Evolutionary conservation across 1,284 basidiomycete genomes (phyloP), one percentile per base, ranked within the genome.

Genomic region (Sporisorium reilianum): DNA sequence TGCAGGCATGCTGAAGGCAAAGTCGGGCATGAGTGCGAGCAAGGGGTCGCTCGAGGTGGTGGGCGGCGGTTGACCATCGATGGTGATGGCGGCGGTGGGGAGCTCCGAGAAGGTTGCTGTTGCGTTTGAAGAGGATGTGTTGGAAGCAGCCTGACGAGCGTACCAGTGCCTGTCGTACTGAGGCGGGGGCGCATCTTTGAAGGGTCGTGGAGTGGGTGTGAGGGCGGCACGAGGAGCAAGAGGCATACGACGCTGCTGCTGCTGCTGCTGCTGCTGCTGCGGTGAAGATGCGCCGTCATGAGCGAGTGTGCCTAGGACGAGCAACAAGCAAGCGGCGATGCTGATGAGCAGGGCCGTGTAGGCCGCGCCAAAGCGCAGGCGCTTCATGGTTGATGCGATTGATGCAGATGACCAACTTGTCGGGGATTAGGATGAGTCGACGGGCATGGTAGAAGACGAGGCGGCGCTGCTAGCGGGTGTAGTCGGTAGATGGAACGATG

Each of bases 1-100:
- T 1, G 96, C 90, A 1, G 96, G 94, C 34, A 97, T 90, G 0
- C 94, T 94, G 77, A 91, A 91, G 8, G 91, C 91, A 57, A 86
- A 87, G 28, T 79, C 70, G 20, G 86, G 77, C 61, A 76, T 78
- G 50, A 81, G 67, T 3, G 82, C 78, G 38, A 70, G 53, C 49
- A 72, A 57, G 28, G 53, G 70, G 34, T 79, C 72, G 54, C 55
- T 68, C 26, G 62, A 16, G 22, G 63, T 64, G 10, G 75, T 78
- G 12, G 77, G 65, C 30, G 56, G 57, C 14, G 78, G 78, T 41
- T 80, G 78, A 7, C 77, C 77, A 38, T 71, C 63, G 52, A 80
- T 76, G 45, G 44, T 51, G 54, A 67, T 51, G 34, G 63, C 75
- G 8, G 62, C 66, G 1, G 71, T 78, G 3, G 72, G 75, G 1